phyloP scores from a whole-genome alignment of 2,329 filamentous ascomycete species.

The Atkinsonella hypoxylon region DNA sequence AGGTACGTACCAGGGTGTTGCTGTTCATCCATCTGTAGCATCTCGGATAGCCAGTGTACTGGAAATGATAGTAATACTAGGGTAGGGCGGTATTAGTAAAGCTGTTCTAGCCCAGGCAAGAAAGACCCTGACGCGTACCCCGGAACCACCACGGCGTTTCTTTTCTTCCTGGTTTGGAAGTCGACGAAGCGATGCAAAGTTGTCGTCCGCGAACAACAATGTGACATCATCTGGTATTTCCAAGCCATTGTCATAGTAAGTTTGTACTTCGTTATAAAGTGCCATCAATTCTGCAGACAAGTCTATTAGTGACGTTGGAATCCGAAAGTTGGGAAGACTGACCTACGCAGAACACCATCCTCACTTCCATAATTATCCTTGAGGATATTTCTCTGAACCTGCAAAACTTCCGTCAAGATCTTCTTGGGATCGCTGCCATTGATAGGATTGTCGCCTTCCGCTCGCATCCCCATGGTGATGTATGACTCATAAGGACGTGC shows the following conservation, averaged over 20 bases:
- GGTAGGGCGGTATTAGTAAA: conserved; percentile 9
- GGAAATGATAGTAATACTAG: conserved; percentile 40
- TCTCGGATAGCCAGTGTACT: conserved; percentile 49
- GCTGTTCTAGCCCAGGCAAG: neutral
- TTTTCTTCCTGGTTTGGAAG: conserved; percentile 42
- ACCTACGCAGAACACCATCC: conserved; percentile 28
- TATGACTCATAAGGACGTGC: conserved; percentile 46
- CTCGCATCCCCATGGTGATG: conserved; percentile 48
- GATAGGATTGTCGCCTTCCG: conserved; percentile 43
- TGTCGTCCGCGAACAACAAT: conserved; percentile 51
- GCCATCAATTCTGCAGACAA: conserved; percentile 42
- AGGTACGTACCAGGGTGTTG: conserved; percentile 34
- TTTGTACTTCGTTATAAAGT: conserved; percentile 54
- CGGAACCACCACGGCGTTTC: conserved; percentile 40
- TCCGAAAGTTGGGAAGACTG: neutral
- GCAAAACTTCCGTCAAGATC: conserved; percentile 40
- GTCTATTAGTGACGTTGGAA: neutral
- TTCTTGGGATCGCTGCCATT: conserved; percentile 36
- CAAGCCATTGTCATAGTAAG: conserved; percentile 49
- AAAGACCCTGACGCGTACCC: conserved; percentile 24
- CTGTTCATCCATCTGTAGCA: conserved; percentile 53
- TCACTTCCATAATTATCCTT: conserved; percentile 34
- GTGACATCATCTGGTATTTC: conserved; percentile 49
- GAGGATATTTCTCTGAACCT: conserved; percentile 41
- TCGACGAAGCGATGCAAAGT: conserved; percentile 46